A percentile compares a stretch with the other conserved stretches of the same genome.
phyloP scores from a whole-genome alignment of 179 eudicot species.

The Actinidia arguta region DNA sequence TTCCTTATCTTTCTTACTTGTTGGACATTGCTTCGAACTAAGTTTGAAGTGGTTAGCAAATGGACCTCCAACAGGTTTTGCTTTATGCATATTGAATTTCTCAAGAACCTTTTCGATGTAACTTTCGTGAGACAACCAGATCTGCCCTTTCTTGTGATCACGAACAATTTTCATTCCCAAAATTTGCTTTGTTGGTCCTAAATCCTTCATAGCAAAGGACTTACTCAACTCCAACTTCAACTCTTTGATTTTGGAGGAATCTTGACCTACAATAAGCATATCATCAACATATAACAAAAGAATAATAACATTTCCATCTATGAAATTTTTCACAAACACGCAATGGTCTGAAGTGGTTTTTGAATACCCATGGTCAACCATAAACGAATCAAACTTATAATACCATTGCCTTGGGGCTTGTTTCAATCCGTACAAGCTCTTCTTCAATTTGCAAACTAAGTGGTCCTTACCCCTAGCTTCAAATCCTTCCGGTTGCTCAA shows the following conservation, averaged over 20 bases:
- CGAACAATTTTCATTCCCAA: background rate
- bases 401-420: too few species aligned
- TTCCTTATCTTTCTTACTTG: too few species aligned
- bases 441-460: background rate
- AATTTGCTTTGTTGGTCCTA: background rate
- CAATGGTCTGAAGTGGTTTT: too few species aligned
- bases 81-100: background rate
- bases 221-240: background rate
- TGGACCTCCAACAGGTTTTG: background rate
- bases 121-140: background rate
- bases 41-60: background rate
- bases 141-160: background rate
- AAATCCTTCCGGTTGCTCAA: background rate
- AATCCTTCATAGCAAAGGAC: constrained; percentile 2
- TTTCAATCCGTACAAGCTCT: background rate
- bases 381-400: too few species aligned
- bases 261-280: background rate
- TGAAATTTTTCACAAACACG: too few species aligned
- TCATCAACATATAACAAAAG: too few species aligned
- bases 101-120: too few species aligned
- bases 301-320: too few species aligned
- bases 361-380: too few species aligned
- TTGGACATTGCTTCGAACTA: too few species aligned
- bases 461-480: background rate
- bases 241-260: background rate